phyloP scores from a whole-genome alignment of 768 basidiomycete genomes.

The Hypsizygus marmoreus region DNA sequence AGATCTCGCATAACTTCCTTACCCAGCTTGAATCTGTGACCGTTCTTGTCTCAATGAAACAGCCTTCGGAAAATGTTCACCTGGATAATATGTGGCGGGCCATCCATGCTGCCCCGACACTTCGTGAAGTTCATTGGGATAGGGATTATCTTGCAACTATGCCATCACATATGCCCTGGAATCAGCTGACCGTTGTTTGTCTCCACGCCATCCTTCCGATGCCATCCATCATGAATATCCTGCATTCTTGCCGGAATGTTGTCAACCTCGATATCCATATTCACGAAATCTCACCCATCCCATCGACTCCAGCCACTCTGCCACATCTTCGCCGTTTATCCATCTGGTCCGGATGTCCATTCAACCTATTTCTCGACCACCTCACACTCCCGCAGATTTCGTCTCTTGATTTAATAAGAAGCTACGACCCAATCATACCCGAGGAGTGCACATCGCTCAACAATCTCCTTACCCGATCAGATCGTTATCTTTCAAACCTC shows the following conservation, averaged over 20 bases:
- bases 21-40: constrained; percentile 7
- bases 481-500: constrained; percentile 3
- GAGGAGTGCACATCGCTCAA: neutral
- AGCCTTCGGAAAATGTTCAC: neutral
- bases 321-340: constrained; percentile 7
- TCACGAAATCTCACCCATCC: neutral
- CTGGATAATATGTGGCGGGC: constrained; percentile 5
- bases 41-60: too few relatives aligned
- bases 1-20: constrained; percentile 1
- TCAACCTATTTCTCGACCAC: constrained; percentile 1
- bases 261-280: neutral
- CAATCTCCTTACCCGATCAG: constrained; percentile 6
- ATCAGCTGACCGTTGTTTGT: constrained; percentile 4
- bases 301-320: neutral
- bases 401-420: constrained; percentile 1
- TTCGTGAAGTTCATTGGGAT: constrained; percentile 4
- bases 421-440: neutral
- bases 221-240: neutral
- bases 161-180: constrained; percentile 4
- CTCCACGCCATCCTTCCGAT: neutral
- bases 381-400: constrained; percentile 3
- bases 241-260: neutral
- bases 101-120: constrained; percentile 6
- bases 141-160: neutral
- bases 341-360: neutral